Conservation (phyloP, 129 eudicot genomes). For the sunflower (Helianthus annuus) region DNA sequence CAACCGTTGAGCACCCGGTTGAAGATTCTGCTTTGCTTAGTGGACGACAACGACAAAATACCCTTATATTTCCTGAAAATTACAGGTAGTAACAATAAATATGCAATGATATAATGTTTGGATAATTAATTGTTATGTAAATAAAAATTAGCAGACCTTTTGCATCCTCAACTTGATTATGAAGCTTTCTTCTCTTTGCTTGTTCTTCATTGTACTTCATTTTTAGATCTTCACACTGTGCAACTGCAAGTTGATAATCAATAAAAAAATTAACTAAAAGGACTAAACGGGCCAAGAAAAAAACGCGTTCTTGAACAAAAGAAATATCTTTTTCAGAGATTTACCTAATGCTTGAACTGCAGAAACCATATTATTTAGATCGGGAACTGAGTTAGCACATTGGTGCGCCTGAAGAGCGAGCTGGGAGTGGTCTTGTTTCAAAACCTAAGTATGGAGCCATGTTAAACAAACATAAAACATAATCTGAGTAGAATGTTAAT, state of each 20-base stretch:
- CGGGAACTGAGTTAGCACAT: constrained; percentile 83
- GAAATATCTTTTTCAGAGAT: constrained; percentile 3
- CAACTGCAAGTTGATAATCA: constrained; percentile 51
- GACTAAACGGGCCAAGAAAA: neutral
- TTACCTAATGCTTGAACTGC: constrained; percentile 93
- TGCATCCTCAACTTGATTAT: constrained; percentile 82
- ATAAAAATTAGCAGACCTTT: constrained; percentile 51
- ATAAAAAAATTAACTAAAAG: neutral
- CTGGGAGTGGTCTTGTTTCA: constrained; percentile 77
- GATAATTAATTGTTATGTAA: neutral
- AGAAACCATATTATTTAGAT: constrained; percentile 77
- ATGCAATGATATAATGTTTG: neutral
- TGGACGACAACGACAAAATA: constrained; percentile 95
- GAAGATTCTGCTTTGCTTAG: constrained; percentile 63
- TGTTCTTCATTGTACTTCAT: constrained; percentile 90
- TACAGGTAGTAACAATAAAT: constrained; percentile 7
- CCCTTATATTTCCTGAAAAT: constrained; percentile 86
- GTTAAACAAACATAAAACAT: constrained; percentile 8
- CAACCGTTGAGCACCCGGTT: constrained; percentile 56
- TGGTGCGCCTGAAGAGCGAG: constrained; percentile 90
- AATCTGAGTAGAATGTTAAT: too few relatives aligned
- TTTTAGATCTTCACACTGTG: constrained; percentile 92
- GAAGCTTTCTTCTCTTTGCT: constrained; percentile 74
- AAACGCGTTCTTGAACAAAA: neutral
- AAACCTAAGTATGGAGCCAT: constrained; percentile 39